Conservation (phyloP, 177 flowering plant genomes). For the Vitis hybrid region DNA sequence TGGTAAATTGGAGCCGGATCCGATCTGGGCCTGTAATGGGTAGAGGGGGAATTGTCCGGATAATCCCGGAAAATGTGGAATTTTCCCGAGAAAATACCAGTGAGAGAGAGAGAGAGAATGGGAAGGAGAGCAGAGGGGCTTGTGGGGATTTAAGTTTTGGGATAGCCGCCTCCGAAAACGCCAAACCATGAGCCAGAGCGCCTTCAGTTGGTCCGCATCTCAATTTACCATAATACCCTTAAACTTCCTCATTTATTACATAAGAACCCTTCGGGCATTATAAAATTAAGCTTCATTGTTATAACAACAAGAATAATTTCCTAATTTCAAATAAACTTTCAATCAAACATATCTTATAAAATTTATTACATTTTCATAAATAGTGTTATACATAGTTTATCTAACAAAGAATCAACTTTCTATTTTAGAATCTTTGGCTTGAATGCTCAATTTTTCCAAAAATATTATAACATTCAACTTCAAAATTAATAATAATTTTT, state of each 20-base stretch:
- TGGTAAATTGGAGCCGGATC: neutral
- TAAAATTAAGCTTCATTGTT: too few relatives aligned
- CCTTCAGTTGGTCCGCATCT: neutral
- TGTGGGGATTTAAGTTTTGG: neutral
- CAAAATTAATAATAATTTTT: too few relatives aligned
- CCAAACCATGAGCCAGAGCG: constrained; percentile 7
- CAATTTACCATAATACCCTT: neutral
- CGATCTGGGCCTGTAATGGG: constrained; percentile 2
- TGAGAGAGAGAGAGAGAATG: neutral
- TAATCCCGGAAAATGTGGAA: neutral
- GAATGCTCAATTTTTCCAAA: too few relatives aligned
- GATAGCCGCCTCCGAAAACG: constrained; percentile 16
- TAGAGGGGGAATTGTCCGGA: constrained; percentile 5
- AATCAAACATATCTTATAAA: too few relatives aligned
- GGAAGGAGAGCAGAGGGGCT: neutral
- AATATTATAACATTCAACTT: too few relatives aligned
- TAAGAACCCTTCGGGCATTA: neutral
- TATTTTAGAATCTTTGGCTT: too few relatives aligned
- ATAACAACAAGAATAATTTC: too few relatives aligned
- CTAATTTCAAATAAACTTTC: too few relatives aligned
- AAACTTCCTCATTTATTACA: neutral
- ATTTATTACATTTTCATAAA: too few relatives aligned
- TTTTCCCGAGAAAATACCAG: neutral
- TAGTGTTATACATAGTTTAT: too few relatives aligned
- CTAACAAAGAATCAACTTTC: too few relatives aligned